These are phyloP conservation scores for Endotrypanum monterogeii DNA, from an alignment of 208 protist genomes.

Conservation along the genomic window DNA sequence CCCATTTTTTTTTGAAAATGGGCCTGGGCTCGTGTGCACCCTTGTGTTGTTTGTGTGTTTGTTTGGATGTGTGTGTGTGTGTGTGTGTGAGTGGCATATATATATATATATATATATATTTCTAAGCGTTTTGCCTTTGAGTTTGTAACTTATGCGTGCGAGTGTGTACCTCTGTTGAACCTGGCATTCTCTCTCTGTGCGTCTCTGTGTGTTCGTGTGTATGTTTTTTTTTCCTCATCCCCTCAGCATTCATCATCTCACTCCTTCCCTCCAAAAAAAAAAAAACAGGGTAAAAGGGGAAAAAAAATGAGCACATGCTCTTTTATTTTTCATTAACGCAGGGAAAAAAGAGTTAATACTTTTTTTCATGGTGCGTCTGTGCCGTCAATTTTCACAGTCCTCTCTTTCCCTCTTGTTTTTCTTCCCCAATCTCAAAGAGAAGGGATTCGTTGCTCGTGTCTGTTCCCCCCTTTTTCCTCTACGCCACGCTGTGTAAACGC, in stretches of 20 bases:
- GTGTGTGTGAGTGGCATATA: neutral
- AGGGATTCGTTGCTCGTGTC: neutral
- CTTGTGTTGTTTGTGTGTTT: neutral
- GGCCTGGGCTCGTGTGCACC: neutral
- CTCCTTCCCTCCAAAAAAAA: neutral
- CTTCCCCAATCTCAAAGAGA: too few relatives aligned
- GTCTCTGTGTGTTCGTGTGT: neutral
- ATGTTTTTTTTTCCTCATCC: neutral
- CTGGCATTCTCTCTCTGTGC: neutral
- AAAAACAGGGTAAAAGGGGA: neutral
- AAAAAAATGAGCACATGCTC: neutral
- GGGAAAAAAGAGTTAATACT: neutral
- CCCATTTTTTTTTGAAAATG: neutral
- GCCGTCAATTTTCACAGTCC: neutral
- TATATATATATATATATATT: neutral
- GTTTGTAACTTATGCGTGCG: too few relatives aligned
- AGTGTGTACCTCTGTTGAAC: neutral
- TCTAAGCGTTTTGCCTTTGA: neutral
- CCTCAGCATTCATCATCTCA: neutral
- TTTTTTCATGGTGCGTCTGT: neutral
- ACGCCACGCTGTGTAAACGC: neutral
- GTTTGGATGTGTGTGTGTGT: neutral
- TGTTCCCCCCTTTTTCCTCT: conserved; percentile 4
- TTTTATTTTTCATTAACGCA: neutral
- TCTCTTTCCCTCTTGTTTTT: conserved; percentile 6